Base-by-base conservation (phyloP, 345 rosid species). In the Geranium brycei region DNA sequence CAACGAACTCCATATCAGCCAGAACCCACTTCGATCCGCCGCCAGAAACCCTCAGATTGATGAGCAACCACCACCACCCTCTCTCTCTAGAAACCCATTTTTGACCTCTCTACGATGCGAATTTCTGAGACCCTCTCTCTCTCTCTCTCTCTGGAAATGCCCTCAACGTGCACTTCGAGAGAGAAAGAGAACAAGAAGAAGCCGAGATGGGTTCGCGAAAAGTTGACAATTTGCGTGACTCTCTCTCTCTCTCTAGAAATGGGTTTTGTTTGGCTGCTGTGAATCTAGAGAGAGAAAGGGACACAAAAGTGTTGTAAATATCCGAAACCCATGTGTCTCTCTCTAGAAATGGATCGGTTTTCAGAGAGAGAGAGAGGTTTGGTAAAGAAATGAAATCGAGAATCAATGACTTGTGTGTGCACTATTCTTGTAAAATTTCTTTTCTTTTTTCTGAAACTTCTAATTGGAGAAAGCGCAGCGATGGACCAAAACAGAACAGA, bases 1-100 rank as follows among this genome's bases (percentile, higher is more conserved):
- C 96, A n/a, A 86, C 75, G 58, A 77, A 85, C 68, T 88, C 91
- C 90, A 85, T 85, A 23, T 17, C 7, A 56, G 12, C 53, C 15
- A 47, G 53, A 47, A 47, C 3, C 15, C 13, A 13, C 53, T 15
- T 13, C 15, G 53, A 47, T 47, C 53, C 53, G 53, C 53, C 14
- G 53, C 53, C 53, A 7, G 53, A 47, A 13, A 35, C 41, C 47
- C 53, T 47, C 53, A 47, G 53, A 47, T 35, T 35, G 41, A 1
- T 1, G 10, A 35, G 28, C 41, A 4, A 35, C 4, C 41, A 35
- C 41, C 32, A 17, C 32, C 28, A 23, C 62, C 38, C 15, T 63
- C 61, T 64, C 28, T 66, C 32, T 60, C n/a, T 40, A 51, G 57
- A 69, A 69, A 8, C 15, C 15, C 53, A 47, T 47, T 47, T 47